Conservation (phyloP, 1,284 basidiomycete genomes). For the Grifola frondosa region DNA sequence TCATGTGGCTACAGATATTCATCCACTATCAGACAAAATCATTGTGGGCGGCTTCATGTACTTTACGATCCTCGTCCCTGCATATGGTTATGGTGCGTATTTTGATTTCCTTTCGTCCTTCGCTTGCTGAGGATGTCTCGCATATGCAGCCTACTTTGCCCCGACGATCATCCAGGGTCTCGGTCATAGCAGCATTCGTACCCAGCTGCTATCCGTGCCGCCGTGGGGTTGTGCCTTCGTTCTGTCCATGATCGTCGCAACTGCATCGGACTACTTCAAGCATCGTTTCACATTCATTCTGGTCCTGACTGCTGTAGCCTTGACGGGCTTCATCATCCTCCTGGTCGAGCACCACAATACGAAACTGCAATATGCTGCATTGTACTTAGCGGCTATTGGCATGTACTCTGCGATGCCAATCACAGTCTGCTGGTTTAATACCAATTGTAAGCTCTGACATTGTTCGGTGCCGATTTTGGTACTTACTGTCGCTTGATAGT, state of each 20-base stretch:
- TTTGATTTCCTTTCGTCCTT: not conserved
- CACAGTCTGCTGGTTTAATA: conserved; percentile 35
- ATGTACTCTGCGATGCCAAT: conserved; percentile 33
- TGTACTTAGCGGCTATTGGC: conserved; percentile 33
- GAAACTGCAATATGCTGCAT: conserved; percentile 31
- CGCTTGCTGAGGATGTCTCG: not conserved
- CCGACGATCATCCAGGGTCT: conserved; percentile 38
- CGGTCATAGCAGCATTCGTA: conserved; percentile 43
- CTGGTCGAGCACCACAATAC: conserved; percentile 28
- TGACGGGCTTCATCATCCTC: conserved; percentile 31
- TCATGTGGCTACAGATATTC: not conserved
- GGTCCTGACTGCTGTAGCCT: conserved; percentile 20
- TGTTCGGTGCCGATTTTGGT: not conserved
- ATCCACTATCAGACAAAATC: conserved; percentile 28
- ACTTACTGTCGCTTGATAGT: conserved; percentile 16
- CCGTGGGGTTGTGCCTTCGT: conserved; percentile 40
- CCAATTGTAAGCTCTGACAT: conserved; percentile 21
- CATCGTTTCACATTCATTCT: conserved; percentile 31
- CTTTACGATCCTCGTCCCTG: conserved; percentile 32
- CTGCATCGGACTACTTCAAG: conserved; percentile 25
- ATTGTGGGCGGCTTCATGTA: conserved; percentile 34
- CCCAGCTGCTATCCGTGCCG: conserved; percentile 55
- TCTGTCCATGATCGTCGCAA: conserved; percentile 30
- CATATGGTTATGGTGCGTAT: conserved; percentile 30
- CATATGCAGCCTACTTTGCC: conserved; percentile 29